Evolutionary conservation across 148 eudicot species (phyloP).

Genomic region (Vaccinium myrtillus): DNA sequence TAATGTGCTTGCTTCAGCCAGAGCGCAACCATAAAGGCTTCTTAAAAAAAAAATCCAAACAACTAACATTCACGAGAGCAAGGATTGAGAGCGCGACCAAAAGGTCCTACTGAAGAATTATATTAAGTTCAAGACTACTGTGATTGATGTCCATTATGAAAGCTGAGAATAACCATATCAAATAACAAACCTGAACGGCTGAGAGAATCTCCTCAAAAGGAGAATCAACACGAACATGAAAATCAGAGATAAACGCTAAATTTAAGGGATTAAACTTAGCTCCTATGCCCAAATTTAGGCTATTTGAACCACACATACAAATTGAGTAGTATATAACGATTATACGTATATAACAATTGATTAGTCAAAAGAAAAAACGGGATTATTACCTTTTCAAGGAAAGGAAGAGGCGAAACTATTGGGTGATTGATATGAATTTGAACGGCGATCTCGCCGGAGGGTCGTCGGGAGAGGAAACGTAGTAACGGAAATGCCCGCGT

Average conservation of each 20-base stretch:
- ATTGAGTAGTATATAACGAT: neutral
- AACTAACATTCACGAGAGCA: too few species aligned
- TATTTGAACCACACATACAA: neutral
- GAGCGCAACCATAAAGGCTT: too few species aligned
- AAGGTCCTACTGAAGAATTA: too few species aligned
- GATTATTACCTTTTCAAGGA: neutral
- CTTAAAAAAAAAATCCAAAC: too few species aligned
- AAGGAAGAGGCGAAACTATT: neutral
- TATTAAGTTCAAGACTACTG: neutral
- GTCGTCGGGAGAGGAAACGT: neutral
- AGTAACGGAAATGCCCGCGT: neutral
- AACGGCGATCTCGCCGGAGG: constrained; percentile 2
- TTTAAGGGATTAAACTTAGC: too few species aligned
- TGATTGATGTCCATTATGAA: neutral
- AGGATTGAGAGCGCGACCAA: too few species aligned
- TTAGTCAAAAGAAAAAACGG: neutral
- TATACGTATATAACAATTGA: neutral
- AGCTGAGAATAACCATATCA: neutral
- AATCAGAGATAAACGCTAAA: neutral
- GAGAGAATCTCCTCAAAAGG: neutral
- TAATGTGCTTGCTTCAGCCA: too few species aligned
- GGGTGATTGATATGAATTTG: neutral
- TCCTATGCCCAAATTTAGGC: neutral
- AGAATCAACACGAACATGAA: constrained; percentile 5
- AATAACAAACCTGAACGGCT: neutral